Evolutionary conservation across 1,284 basidiomycete species (phyloP), one percentile per base, ranked within the genome.

Genomic region (Tylopilus sp.): DNA sequence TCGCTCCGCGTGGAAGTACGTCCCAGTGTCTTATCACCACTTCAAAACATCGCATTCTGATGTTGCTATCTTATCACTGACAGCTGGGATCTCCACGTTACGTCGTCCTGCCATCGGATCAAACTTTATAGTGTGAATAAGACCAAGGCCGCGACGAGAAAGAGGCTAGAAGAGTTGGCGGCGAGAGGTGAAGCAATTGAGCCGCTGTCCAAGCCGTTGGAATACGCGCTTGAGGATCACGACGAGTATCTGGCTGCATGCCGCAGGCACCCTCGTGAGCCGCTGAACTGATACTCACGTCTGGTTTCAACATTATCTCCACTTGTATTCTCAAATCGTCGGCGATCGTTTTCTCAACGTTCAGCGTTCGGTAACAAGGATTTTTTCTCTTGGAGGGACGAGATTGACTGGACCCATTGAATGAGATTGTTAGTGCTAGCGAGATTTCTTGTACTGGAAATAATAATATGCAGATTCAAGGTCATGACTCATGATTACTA

Each of bases 31-130:
- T 24, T 32, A 13, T 39, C 1, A 8, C 6, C 32, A 2, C 44
- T 24, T 22, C 33, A 33, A 49, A 24, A 19, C 19, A 2, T 29
- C 24, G 15, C 49, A 18, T 13, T 56, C 38, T 53, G 56, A 56
- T 51, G 26, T 18, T 39, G 36, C 24, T 38, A 24, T 41, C 10
- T 24, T 52, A 8, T 38, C 29, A 29, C 29, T 36, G 36, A 13
- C 65, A 87, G 85, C 74, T 87, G 85, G 87, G 86, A 86, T 58
- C 76, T 87, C 47, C 87, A 88, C 65, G 86, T 87, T 56, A 88
- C 86, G 0, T 87, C 85, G 24, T 87, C 85, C 2, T 82, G 79
- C 64, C 86, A 88, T 67, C 81, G 85, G 52, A 83, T 88, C 79
- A 87, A 86, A 71, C 58, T 87, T 3, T 87, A 86, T 75, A 85